Evolutionary conservation across 192 early-diverging fungal species (phyloP).

Genomic region (Oehlia diaphana): DNA sequence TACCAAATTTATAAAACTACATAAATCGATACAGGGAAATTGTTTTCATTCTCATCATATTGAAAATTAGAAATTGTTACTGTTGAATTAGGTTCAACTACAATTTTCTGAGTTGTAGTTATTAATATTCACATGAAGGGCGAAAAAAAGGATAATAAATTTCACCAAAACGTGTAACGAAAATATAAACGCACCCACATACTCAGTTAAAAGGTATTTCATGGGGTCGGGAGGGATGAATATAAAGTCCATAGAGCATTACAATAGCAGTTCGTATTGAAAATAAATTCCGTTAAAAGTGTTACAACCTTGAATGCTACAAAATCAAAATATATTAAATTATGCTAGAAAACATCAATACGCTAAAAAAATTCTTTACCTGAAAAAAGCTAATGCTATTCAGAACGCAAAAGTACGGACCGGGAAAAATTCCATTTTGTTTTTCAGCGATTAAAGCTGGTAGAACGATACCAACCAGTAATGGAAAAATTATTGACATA

Average conservation of each 20-base stretch:
- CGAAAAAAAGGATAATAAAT: too few species aligned
- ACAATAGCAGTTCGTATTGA: not conserved
- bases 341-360: too few species aligned
- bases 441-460: constrained; percentile 15
- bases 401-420: constrained; percentile 11
- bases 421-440: constrained; percentile 19
- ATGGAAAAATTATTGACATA: too few species aligned
- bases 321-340: too few species aligned
- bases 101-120: not conserved
- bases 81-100: not conserved
- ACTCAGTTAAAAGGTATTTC: too few species aligned
- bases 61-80: too few species aligned
- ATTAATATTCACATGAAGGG: too few species aligned
- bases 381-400: not conserved
- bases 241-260: too few species aligned
- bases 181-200: too few species aligned
- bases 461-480: not conserved
- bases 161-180: too few species aligned
- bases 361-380: too few species aligned
- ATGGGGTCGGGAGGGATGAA: too few species aligned
- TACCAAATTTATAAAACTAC: constrained; percentile 19
- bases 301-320: constrained; percentile 25
- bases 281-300: constrained; percentile 25
- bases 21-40: not conserved
- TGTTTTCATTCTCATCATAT: not conserved